Conservation (phyloP, 1,284 basidiomycete species). For the Ceratobasidium sp. region DNA sequence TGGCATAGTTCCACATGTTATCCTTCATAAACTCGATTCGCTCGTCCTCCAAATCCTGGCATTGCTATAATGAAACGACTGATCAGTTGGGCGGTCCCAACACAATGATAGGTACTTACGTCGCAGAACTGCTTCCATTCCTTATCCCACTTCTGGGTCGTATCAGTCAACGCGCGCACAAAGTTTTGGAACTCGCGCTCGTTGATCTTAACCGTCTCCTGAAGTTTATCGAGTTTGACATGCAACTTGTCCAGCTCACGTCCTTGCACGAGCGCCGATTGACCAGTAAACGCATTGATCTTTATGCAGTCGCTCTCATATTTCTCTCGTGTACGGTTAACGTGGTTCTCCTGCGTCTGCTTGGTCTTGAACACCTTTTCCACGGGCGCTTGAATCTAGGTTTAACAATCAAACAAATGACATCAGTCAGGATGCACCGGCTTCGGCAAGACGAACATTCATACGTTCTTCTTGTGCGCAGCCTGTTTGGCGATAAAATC, state of each 20-base stretch:
- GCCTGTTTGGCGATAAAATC: conserved; percentile 77
- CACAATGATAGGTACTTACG: conserved; percentile 53
- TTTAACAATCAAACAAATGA: conserved; percentile 17
- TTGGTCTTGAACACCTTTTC: conserved; percentile 92
- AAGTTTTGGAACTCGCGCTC: conserved; percentile 94
- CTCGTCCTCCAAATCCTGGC: conserved; percentile 96
- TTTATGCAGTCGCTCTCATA: conserved; percentile 95
- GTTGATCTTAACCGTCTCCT: conserved; percentile 89
- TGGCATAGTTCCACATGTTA: conserved; percentile 96
- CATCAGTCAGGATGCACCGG: conserved; percentile 13
- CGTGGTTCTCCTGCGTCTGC: conserved; percentile 84
- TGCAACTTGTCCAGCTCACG: conserved; percentile 93
- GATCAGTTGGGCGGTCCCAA: not conserved
- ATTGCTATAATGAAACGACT: conserved; percentile 63
- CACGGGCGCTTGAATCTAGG: conserved; percentile 72
- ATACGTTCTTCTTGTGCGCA: conserved; percentile 76
- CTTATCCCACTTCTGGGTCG: conserved; percentile 88
- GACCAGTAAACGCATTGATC: conserved; percentile 96
- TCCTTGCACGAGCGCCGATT: conserved; percentile 92
- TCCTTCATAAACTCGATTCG: conserved; percentile 94
- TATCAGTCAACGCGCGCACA: conserved; percentile 83
- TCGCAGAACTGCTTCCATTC: conserved; percentile 96
- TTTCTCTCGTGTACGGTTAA: conserved; percentile 85
- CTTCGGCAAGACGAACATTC: conserved; percentile 46
- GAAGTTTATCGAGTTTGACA: conserved; percentile 87